Evolutionary conservation across 2,329 filamentous ascomycete genomes (phyloP), one percentile per base, ranked within the genome.

Genomic region (Fusarium sp.): DNA sequence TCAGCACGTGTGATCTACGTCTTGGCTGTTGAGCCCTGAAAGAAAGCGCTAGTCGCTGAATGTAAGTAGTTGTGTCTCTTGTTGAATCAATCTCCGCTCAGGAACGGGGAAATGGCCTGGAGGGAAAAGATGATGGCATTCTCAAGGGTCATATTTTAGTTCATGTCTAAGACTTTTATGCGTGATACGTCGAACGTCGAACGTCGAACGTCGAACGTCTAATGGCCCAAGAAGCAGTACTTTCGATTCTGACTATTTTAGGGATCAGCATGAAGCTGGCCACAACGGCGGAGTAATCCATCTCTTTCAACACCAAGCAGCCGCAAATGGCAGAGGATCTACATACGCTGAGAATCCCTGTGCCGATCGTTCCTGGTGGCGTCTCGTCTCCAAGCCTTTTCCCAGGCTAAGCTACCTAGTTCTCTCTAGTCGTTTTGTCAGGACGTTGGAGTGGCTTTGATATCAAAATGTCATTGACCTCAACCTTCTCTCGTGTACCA

Each of bases 291-390:
- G 65, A 62, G 63, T 63, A 63, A 56, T 36, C 21, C 38, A 54
- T 64, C 46, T 62, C 40, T 63, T 57, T 60, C 33, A 55, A 62
- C 69, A 59, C 46, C 52, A 69, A 61, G 45, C 62, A 51, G 55
- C 67, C 69, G 65, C 63, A 72, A 65, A 69, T 55, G 65, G 71
- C 46, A 62, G 70, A 67, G 60, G 73, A 75, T 75, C 73, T 70
- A 55, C 73, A 57, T 58, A 57, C 28, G 13, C 28, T 31, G 39
- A 57, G 31, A 38, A 74, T 70, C 73, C 73, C 67, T 73, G 73
- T 49, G 73, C 61, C 65, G 73, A 75, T 75, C 73, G 70, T 69
- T 61, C 63, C 51, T 62, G 62, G 73, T 75, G 73, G 73, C 73
- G 71, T 66, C 62, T 65, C 43, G 47, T 54, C 58, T 47, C 59